phyloP scores from a whole-genome alignment of 2,329 filamentous ascomycete genomes.

The Fusarium marasasianum region DNA sequence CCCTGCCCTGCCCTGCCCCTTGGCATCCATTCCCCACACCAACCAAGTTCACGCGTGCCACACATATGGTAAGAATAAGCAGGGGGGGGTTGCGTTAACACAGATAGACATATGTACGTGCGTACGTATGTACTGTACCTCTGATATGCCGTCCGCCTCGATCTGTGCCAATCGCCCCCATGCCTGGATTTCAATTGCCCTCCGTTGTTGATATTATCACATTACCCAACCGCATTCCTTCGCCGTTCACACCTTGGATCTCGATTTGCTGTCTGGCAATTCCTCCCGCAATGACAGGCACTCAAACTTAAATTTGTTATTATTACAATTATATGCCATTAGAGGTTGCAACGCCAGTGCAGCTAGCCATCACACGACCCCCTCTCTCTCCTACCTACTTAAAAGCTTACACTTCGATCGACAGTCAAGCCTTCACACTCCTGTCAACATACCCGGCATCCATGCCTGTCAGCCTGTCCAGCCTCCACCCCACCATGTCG shows the following conservation, averaged over 20 bases:
- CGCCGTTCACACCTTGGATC: background rate
- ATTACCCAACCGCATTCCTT: background rate
- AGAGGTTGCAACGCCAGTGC: background rate
- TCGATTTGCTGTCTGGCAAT: accelerated
- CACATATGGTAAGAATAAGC: background rate
- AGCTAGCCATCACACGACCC: background rate
- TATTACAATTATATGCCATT: background rate
- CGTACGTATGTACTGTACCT: no score
- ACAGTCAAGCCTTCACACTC: background rate
- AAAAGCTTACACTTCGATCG: background rate
- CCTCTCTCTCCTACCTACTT: background rate
- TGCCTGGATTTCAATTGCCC: background rate
- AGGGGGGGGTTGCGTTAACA: background rate
- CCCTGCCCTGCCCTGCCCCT: background rate
- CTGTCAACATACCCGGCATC: background rate
- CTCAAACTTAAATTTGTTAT: background rate
- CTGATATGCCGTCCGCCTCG: background rate
- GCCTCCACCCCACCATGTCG: background rate
- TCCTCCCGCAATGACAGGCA: background rate
- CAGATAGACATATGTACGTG: no score
- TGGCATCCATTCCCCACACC: background rate
- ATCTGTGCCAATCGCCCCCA: background rate
- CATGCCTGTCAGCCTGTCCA: background rate
- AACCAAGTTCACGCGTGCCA: background rate
- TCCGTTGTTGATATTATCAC: background rate